Evolutionary conservation across 495 filamentous ascomycete species (phyloP), one percentile per base, ranked within the genome.

Genomic region (Extremus antarcticus): DNA sequence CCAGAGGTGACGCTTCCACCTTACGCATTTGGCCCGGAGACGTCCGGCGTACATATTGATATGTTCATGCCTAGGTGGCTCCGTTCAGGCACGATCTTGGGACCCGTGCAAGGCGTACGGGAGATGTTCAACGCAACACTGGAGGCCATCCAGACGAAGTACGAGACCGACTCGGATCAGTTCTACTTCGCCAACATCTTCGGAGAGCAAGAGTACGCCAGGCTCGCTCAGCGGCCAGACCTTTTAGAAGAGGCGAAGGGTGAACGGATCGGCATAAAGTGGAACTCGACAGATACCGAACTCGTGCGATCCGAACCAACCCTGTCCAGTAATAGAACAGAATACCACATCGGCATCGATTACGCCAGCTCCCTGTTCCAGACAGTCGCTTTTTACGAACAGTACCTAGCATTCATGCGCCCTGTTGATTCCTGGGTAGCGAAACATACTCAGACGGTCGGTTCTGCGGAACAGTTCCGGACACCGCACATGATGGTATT

Each of bases 21-120:
- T 11, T 74, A 83, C 64, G 72, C 74, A 0, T 82, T 80, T 63
- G 80, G 81, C 3, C 72, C 70, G 61, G 66, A 74, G 29, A 82
- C 81, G 15, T 77, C 79, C 55, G 60, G 72, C 22, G 64, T 65
- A 1, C 63, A 73, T 45, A 66, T 67, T 0, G 65, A 63, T 32
- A 57, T 68, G 46, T 76, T 74, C 45, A 71, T 76, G 9, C 49
- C 73, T 69, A 53, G 74, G 57, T 74, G 77, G 52, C 70, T 71
- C 10, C 61, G 69, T 48, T 54, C 67, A 17, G 65, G 60, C 8
- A 64, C 59, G 21, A 45, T 71, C 15, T 66, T 71, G 20, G 67
- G 68, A 1, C 66, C 68, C 2, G 62, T 57, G 4, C 32, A 56
- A 24, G 60, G 68, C 53, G 38, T 71, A 39, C 51, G 53, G 13